Conservation (phyloP, 768 basidiomycete genomes). For the Mycena crocata region DNA sequence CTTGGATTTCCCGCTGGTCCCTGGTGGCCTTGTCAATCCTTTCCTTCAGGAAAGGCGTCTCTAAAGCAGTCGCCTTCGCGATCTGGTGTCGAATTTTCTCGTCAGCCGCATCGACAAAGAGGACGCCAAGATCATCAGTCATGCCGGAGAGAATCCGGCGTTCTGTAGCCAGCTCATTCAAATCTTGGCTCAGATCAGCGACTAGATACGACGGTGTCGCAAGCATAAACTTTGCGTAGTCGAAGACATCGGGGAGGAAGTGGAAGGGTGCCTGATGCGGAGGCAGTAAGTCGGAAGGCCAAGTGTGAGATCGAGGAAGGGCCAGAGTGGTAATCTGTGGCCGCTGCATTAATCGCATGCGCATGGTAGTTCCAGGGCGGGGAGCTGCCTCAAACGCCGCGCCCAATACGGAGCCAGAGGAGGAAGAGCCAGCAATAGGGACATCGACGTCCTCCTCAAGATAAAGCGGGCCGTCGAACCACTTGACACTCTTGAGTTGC, state of each 20-base stretch:
- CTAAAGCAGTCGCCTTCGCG: slow-evolving; percentile 80
- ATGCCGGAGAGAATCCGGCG: slow-evolving; percentile 70
- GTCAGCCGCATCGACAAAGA: slow-evolving; percentile 85
- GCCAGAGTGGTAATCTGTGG: slow-evolving; percentile 96
- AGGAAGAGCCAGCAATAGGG: slow-evolving; percentile 52
- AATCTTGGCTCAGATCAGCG: slow-evolving; percentile 75
- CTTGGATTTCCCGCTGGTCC: slow-evolving; percentile 65
- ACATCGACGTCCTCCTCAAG: slow-evolving; percentile 47
- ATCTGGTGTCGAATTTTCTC: slow-evolving; percentile 84
- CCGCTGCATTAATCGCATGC: slow-evolving; percentile 91
- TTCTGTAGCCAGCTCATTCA: slow-evolving; percentile 79
- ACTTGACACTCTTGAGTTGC: slow-evolving; percentile 94
- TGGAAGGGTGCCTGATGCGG: slow-evolving; percentile 96
- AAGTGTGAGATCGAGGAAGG: slow-evolving; percentile 89
- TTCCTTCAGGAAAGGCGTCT: slow-evolving; percentile 71
- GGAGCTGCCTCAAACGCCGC: slow-evolving; percentile 53
- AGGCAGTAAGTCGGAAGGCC: slow-evolving; percentile 93
- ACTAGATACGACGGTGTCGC: slow-evolving; percentile 90
- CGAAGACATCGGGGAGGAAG: slow-evolving; percentile 92
- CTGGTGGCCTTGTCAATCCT: slow-evolving; percentile 73
- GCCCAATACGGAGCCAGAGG: slow-evolving; percentile 45
- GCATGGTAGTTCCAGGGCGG: slow-evolving; percentile 68
- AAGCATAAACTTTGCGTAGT: slow-evolving; percentile 95
- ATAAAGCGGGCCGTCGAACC: slow-evolving; percentile 70
- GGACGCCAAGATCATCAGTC: slow-evolving; percentile 80